Percentiles rank a stretch among this genome's conserved stretches.
These are phyloP conservation scores for Exophiala spinifera DNA, from an alignment of 2,329 filamentous ascomycete species.

Conservation along the genomic window DNA sequence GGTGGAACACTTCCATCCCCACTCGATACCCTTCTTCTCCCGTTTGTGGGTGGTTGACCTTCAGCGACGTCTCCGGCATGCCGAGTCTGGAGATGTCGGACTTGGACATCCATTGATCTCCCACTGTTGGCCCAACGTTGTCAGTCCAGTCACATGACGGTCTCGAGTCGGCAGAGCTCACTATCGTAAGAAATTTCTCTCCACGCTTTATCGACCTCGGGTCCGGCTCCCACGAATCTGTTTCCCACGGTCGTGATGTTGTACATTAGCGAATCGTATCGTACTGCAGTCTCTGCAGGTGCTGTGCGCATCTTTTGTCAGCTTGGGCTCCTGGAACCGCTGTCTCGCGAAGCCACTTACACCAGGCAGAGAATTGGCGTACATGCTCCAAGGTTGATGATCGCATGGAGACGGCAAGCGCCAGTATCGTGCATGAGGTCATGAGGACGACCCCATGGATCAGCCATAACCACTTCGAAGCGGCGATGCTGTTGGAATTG, in stretches of 20 bases:
- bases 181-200: conserved; percentile 52
- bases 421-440: no score
- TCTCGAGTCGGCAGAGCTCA: background rate
- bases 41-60: conserved; percentile 54
- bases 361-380: conserved; percentile 46
- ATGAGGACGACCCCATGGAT: no score
- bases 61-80: conserved; percentile 52
- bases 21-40: conserved; percentile 60
- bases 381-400: conserved; percentile 32
- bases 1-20: conserved; percentile 58
- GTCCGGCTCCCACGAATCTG: conserved; percentile 55
- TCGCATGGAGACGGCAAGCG: conserved; percentile 1
- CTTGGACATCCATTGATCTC: conserved; percentile 59
- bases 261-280: conserved; percentile 52
- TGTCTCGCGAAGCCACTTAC: no score
- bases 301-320: conserved; percentile 22
- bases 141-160: background rate
- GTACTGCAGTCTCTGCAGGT: conserved; percentile 47
- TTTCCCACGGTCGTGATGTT: conserved; percentile 44
- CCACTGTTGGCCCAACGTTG: conserved; percentile 35
- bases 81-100: conserved; percentile 54
- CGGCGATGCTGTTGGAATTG: no score
- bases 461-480: conserved; percentile 20
- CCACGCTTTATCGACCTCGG: conserved; percentile 58
- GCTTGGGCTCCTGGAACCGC: no score